Percentiles rank a stretch among this genome's conserved stretches.
phyloP scores from a whole-genome alignment of 768 basidiomycete genomes.

The Trametes cinnabarina region DNA sequence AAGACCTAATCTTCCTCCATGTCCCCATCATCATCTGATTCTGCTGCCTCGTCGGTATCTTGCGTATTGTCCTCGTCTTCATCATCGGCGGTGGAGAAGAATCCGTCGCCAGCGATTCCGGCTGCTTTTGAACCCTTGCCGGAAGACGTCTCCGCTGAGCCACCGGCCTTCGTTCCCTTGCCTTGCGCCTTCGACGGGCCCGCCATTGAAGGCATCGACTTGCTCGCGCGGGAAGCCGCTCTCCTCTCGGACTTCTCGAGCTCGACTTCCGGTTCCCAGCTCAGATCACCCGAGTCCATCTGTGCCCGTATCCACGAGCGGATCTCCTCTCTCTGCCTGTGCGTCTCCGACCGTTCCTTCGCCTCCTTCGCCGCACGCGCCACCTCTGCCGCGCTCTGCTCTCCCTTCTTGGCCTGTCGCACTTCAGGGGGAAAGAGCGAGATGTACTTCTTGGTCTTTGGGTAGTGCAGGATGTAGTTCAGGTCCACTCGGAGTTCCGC shows the following conservation, averaged over 20 bases:
- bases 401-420: constrained; percentile 32
- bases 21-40: constrained; percentile 5
- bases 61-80: constrained; percentile 3
- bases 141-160: not conserved
- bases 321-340: constrained; percentile 56
- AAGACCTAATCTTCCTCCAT: constrained; percentile 5
- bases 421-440: constrained; percentile 80
- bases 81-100: constrained; percentile 30
- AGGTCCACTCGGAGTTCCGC: constrained; percentile 76
- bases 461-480: constrained; percentile 90
- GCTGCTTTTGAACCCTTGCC: not conserved
- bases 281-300: constrained; percentile 61
- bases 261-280: constrained; percentile 57
- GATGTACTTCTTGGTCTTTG: constrained; percentile 84
- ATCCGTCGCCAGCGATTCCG: constrained; percentile 28
- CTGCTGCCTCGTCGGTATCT: not conserved
- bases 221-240: not conserved
- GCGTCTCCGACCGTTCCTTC: constrained; percentile 34
- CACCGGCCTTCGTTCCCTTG: not conserved
- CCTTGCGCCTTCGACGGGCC: not conserved
- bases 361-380: constrained; percentile 1
- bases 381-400: constrained; percentile 18
- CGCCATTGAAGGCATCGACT: not conserved
- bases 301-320: constrained; percentile 53
- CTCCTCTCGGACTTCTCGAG: constrained; percentile 18